Base-by-base conservation (phyloP, 2,329 filamentous ascomycete species). In the Emergomyces pasteurianus region DNA sequence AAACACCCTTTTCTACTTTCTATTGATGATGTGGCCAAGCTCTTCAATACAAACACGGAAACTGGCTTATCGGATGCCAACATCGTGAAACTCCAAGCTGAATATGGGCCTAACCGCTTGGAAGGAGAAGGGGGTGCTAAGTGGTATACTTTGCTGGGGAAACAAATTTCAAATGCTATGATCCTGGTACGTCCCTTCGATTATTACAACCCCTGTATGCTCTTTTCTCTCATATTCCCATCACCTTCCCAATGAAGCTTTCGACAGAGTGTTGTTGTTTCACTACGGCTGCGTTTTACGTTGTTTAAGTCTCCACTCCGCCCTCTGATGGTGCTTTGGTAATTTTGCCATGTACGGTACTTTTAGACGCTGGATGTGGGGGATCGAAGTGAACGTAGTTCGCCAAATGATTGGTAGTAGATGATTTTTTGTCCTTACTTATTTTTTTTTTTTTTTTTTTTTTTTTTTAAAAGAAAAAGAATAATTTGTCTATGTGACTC, bases 121-220 rank as follows among this genome's bases (percentile, higher is more conserved):
- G 75, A 75, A 23, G 74, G 70, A 2, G 75, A 75, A 49, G 77
- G 75, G 23, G 79, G 70, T 1, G 68, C 81, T 42, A 75, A 76
- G 59, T 77, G 76, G 61, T 74, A 75, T 62, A 76, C 79, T 62
- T 79, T 83, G 57, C 68, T 83, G 14, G 67, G 79, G 46, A 76
- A 79, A 59, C 81, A 83, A 66, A 71, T 81, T 49, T 78, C 78
- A 47, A 83, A 83, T 67, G 80, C 80, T 16, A 81, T 82, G 80
- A 81, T 80, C 40, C 65, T 83, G 66, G 80, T 80, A 66, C 60
- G 66, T 66, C 12, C 8, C 40, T 56, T 23, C 36, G 4, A 47
- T 38, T 52, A 1, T n/a, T 52, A 10, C 9, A 4, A 5, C 1
- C 26, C 2, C 28, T 18, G 2, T 36, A 14, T 34, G 9, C 16